phyloP scores from a whole-genome alignment of 208 protist genomes.

The Trypanosoma cruzi region DNA sequence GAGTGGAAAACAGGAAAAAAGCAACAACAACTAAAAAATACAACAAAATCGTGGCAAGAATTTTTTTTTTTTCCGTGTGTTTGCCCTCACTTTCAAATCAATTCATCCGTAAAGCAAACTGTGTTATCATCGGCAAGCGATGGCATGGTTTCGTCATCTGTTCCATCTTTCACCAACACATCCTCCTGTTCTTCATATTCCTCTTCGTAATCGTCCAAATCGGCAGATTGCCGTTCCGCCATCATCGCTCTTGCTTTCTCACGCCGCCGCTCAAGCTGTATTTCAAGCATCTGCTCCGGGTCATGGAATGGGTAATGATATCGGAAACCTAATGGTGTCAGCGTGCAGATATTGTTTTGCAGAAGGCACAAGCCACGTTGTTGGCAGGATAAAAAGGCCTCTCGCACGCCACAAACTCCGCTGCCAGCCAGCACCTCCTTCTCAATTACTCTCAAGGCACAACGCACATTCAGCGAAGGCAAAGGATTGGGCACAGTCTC shows the following conservation, averaged over 20 bases:
- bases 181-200: constrained; percentile 11
- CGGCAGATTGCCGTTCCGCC: neutral
- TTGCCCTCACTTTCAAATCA: constrained; percentile 14
- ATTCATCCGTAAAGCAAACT: constrained; percentile 27
- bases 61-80: neutral
- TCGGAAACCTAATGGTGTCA: constrained; percentile 74
- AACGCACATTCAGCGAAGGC: constrained; percentile 43
- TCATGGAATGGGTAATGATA: constrained; percentile 86
- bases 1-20: neutral
- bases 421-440: constrained; percentile 22
- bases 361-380: constrained; percentile 50
- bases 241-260: neutral
- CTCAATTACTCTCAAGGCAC: constrained; percentile 36
- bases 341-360: constrained; percentile 36
- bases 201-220: neutral
- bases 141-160: constrained; percentile 7
- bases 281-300: constrained; percentile 58
- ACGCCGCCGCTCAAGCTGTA: constrained; percentile 30
- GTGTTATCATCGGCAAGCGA: constrained; percentile 13
- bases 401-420: constrained; percentile 42
- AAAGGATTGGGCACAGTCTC: constrained; percentile 49
- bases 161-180: neutral
- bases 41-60: neutral
- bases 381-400: constrained; percentile 48
- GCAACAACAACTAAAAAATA: too few relatives aligned